Percentiles rank a stretch among this genome's conserved stretches.
phyloP scores from a whole-genome alignment of 495 filamentous ascomycete species.

The Penicillium arizonense region DNA sequence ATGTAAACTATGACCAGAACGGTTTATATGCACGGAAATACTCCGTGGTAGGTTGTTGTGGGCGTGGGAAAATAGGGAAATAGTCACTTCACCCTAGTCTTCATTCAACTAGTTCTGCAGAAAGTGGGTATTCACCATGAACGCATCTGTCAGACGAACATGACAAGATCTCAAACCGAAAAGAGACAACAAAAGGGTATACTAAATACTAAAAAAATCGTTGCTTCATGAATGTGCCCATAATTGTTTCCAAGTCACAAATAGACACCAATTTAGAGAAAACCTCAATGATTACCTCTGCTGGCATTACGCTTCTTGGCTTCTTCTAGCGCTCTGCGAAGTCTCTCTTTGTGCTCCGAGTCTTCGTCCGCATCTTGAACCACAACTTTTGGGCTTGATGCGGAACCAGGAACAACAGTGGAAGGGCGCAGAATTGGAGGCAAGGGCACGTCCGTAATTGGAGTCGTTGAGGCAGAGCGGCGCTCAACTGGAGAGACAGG shows the following conservation, averaged over 20 bases:
- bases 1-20: too few relatives aligned
- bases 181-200: slow-evolving; percentile 7
- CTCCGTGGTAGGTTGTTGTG: background rate
- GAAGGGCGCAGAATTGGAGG: slow-evolving; percentile 20
- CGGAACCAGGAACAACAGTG: slow-evolving; percentile 11
- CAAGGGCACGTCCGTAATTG: slow-evolving; percentile 15
- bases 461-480: slow-evolving; percentile 8
- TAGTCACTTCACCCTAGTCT: slow-evolving; percentile 3
- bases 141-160: background rate
- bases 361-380: slow-evolving; percentile 21
- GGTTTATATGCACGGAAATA: background rate
- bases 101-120: slow-evolving; percentile 8
- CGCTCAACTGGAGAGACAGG: slow-evolving; percentile 3
- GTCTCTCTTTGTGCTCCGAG: slow-evolving; percentile 41
- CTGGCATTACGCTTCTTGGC: slow-evolving; percentile 52
- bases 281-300: slow-evolving; percentile 20
- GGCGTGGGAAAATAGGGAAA: slow-evolving; percentile 1
- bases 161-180: slow-evolving; percentile 1
- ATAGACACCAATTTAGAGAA: background rate
- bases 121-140: slow-evolving; percentile 10
- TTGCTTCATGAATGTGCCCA: slow-evolving; percentile 16
- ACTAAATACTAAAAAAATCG: slow-evolving; percentile 17
- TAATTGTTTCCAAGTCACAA: background rate
- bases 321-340: slow-evolving; percentile 47
- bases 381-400: slow-evolving; percentile 5